Percentiles rank a stretch among this genome's conserved stretches.
Conservation (phyloP, 441 rosid species). For the Aquilaria agallochum region DNA sequence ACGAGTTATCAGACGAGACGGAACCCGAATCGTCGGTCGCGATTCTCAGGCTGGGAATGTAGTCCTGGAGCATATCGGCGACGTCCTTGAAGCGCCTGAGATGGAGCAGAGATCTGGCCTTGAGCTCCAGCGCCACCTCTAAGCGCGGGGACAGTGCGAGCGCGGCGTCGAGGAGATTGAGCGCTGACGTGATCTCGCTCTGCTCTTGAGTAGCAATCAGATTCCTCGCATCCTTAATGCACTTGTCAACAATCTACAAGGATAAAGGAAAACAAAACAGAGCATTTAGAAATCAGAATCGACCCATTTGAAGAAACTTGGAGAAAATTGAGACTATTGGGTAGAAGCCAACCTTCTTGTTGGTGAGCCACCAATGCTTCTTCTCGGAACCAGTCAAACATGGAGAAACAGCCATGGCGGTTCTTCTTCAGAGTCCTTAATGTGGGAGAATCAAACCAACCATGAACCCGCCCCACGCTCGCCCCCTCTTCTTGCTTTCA, state of each 20-base stretch:
- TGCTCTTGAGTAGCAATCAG: slow-evolving; percentile 69
- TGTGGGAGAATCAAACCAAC: slow-evolving; percentile 32
- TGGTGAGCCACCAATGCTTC: slow-evolving; percentile 96
- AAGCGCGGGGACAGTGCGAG: slow-evolving; percentile 73
- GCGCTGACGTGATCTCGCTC: slow-evolving; percentile 55
- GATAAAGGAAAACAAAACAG: not conserved
- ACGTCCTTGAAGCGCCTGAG: slow-evolving; percentile 82
- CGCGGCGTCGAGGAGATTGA: slow-evolving; percentile 72
- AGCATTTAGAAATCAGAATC: not conserved
- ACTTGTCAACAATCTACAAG: slow-evolving; percentile 65
- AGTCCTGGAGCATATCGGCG: slow-evolving; percentile 90
- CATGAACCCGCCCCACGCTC: slow-evolving; percentile 15
- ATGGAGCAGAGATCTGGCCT: slow-evolving; percentile 77
- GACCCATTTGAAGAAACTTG: not conserved
- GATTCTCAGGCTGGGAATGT: slow-evolving; percentile 79
- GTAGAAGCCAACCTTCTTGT: slow-evolving; percentile 50
- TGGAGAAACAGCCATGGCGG: slow-evolving; percentile 54
- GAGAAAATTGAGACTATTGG: not conserved
- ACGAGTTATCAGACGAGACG: slow-evolving; percentile 49
- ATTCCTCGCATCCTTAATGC: slow-evolving; percentile 68
- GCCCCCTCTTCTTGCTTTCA: slow-evolving; percentile 3
- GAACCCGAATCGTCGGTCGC: slow-evolving; percentile 56
- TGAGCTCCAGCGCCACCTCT: slow-evolving; percentile 83
- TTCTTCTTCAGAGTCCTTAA: slow-evolving; percentile 2
- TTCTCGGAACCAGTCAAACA: slow-evolving; percentile 36